phyloP scores from a whole-genome alignment of 2,329 filamentous ascomycete genomes.

The Calonectria leucothoes region DNA sequence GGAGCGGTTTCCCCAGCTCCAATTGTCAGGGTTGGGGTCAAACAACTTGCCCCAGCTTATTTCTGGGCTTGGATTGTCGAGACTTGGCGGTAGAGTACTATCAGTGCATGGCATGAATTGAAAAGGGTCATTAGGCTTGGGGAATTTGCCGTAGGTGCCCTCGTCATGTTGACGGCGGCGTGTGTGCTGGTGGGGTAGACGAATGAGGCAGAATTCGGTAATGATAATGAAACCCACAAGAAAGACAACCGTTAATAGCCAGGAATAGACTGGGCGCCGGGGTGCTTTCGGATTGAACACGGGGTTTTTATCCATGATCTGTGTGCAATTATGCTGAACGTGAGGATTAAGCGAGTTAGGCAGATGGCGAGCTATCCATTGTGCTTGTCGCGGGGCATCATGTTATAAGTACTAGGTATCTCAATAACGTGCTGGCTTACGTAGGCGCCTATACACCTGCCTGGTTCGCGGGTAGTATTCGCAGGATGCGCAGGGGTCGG shows the following conservation, averaged over 20 bases:
- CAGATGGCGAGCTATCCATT: background rate
- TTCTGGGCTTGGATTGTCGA: conserved; percentile 52
- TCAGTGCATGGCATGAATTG: conserved; percentile 60
- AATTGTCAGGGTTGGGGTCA: conserved; percentile 56
- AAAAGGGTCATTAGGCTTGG: conserved; percentile 56
- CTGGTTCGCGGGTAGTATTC: background rate
- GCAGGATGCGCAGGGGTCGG: background rate
- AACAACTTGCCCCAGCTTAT: conserved; percentile 55
- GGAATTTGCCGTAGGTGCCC: conserved; percentile 45
- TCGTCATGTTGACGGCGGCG: background rate
- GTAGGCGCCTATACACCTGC: background rate
- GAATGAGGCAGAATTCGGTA: background rate
- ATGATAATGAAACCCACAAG: conserved; percentile 5
- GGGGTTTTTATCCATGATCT: conserved; percentile 1
- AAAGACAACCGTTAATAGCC: background rate
- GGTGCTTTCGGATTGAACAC: background rate
- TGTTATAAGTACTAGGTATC: conserved; percentile 1
- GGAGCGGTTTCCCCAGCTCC: conserved; percentile 56
- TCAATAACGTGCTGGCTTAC: background rate
- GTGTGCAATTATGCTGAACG: background rate
- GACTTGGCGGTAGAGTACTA: conserved; percentile 51
- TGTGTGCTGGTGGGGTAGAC: background rate
- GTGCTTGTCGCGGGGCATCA: background rate
- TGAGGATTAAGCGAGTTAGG: background rate
- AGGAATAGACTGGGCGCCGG: background rate